These are phyloP conservation scores for Podospora sp. DNA, from an alignment of 495 filamentous ascomycete species.

Conservation along the genomic window DNA sequence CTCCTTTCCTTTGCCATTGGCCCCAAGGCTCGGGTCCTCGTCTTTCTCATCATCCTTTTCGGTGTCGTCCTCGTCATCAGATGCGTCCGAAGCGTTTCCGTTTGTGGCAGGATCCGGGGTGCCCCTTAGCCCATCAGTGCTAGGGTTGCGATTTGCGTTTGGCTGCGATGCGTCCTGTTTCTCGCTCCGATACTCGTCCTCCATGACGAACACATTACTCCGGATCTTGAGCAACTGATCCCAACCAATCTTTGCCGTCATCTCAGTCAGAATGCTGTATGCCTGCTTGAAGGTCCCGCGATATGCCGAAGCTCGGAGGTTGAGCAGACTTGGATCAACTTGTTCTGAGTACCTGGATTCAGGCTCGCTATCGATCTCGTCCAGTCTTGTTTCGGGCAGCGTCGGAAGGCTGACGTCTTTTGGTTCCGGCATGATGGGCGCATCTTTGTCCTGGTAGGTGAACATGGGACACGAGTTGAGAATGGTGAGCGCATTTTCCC, in stretches of 20 bases:
- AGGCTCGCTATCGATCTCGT: constrained; percentile 90
- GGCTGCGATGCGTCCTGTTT: constrained; percentile 65
- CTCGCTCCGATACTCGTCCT: constrained; percentile 94
- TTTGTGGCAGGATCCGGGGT: constrained; percentile 65
- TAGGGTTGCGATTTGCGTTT: constrained; percentile 65
- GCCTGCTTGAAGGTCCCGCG: constrained; percentile 94
- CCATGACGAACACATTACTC: constrained; percentile 98
- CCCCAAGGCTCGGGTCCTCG: constrained; percentile 34
- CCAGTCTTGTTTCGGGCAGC: constrained; percentile 84
- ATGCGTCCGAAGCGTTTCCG: constrained; percentile 54
- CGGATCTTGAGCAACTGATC: constrained; percentile 90
- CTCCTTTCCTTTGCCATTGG: constrained; percentile 47
- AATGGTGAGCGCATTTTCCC: constrained; percentile 89
- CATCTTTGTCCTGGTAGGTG: constrained; percentile 97
- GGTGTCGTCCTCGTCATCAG: constrained; percentile 48
- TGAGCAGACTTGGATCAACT: constrained; percentile 83
- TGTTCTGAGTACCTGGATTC: constrained; percentile 78
- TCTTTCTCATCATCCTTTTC: constrained; percentile 9
- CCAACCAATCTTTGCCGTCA: constrained; percentile 95
- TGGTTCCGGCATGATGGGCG: constrained; percentile 89
- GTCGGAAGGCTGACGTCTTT: constrained; percentile 83
- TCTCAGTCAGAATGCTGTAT: constrained; percentile 90
- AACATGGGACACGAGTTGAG: constrained; percentile 99
- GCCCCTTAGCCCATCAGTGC: constrained; percentile 72
- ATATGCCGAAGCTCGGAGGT: constrained; percentile 83